phyloP scores from a whole-genome alignment of 768 basidiomycete genomes.

The Phanerodontia chrysosporium region DNA sequence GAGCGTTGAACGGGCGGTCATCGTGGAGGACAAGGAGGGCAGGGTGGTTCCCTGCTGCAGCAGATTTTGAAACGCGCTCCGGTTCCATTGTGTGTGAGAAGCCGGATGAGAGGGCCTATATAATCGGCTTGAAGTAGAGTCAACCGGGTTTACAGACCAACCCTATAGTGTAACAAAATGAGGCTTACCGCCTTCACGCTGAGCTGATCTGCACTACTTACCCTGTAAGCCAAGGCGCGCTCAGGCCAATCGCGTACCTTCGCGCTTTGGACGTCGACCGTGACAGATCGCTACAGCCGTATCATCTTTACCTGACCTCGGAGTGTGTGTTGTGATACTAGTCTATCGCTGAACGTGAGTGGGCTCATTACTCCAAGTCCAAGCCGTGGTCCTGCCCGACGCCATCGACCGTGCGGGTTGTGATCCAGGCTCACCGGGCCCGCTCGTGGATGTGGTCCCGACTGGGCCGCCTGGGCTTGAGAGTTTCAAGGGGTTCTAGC shows the following conservation, averaged over 20 bases:
- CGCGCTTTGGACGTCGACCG: not conserved
- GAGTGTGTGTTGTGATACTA: not conserved
- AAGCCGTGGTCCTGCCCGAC: not conserved
- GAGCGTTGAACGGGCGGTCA: too few relatives aligned
- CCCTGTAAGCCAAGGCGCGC: not conserved
- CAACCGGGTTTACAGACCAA: too few relatives aligned
- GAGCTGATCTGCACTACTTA: too few relatives aligned
- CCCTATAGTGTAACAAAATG: too few relatives aligned
- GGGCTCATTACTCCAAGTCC: not conserved
- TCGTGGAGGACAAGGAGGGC: too few relatives aligned
- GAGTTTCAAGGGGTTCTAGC: not conserved
- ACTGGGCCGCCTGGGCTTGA: not conserved
- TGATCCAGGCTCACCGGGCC: conserved; percentile 7
- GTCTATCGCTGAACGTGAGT: not conserved
- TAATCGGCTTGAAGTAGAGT: too few relatives aligned
- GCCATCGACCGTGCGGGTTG: not conserved
- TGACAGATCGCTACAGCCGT: not conserved
- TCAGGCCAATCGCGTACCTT: not conserved
- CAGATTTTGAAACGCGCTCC: too few relatives aligned
- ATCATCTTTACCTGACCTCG: not conserved
- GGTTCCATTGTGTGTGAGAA: too few relatives aligned
- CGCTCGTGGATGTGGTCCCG: conserved; percentile 4
- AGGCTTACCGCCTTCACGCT: too few relatives aligned
- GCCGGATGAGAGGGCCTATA: too few relatives aligned
- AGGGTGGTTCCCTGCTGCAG: too few relatives aligned